Evolutionary conservation across 2,329 filamentous ascomycete genomes (phyloP).

Genomic region (Botrytis pseudocinerea): DNA sequence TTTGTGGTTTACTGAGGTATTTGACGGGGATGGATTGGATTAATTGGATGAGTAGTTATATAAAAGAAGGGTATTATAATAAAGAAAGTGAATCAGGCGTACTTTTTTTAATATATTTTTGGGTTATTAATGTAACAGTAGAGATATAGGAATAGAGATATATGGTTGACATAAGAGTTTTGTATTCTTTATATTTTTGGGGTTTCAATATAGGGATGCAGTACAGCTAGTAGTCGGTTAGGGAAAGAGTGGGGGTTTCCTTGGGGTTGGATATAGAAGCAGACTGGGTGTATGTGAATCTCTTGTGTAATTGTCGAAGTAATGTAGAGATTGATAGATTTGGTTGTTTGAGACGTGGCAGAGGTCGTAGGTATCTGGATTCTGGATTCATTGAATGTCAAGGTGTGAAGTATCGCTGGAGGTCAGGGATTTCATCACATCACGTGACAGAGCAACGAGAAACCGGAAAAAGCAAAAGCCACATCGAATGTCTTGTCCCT

Average conservation of each 20-base stretch:
- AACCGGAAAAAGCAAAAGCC: neutral
- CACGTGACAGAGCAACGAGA: neutral
- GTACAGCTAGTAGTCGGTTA: neutral
- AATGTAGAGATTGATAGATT: neutral
- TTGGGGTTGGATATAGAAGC: neutral
- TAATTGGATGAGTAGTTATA: no score
- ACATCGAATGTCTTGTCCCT: neutral
- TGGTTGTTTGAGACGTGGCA: neutral
- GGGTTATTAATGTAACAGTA: no score
- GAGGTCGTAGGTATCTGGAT: neutral
- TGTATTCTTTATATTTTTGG: no score
- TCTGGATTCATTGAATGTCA: neutral
- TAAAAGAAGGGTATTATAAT: no score
- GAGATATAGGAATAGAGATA: no score
- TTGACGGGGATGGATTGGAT: no score
- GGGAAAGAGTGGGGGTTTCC: neutral
- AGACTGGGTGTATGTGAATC: neutral
- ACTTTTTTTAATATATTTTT: no score
- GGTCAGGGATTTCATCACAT: neutral
- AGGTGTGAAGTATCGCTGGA: neutral
- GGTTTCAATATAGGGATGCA: no score
- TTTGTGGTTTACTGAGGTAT: neutral
- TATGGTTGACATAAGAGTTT: no score
- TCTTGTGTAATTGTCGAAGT: neutral
- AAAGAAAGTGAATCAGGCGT: no score